A percentile compares a stretch with the other conserved stretches of the same genome.
Conservation (phyloP, 176 grass and related monocot genomes). For the Avena insularis region DNA sequence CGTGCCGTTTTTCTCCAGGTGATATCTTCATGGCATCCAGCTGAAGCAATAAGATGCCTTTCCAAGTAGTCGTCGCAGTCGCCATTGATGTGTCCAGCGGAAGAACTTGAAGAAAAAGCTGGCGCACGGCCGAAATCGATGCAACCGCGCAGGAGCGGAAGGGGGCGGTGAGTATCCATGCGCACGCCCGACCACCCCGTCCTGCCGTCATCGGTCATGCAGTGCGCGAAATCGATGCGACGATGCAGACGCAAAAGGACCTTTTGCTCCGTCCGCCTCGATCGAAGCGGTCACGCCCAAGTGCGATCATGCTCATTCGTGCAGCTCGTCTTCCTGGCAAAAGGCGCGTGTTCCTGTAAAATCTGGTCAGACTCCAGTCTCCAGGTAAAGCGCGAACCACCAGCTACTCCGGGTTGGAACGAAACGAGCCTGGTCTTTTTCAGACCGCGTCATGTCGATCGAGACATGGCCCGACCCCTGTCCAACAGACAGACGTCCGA, state of each 20-base stretch:
- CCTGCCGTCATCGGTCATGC: constrained; percentile 2
- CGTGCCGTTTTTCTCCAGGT: background rate
- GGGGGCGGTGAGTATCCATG: background rate
- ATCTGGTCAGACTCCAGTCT: background rate
- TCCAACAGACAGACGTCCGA: background rate
- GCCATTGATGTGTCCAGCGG: background rate
- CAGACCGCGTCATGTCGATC: background rate
- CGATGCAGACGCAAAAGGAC: background rate
- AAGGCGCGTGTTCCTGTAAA: constrained; percentile 1
- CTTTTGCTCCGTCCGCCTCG: background rate
- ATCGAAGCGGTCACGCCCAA: background rate
- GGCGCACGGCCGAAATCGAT: background rate
- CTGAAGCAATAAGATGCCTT: background rate
- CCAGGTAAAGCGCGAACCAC: background rate
- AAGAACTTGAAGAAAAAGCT: background rate
- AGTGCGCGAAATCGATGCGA: too few species aligned
- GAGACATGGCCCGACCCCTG: background rate
- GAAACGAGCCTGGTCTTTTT: background rate
- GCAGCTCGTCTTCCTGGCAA: background rate
- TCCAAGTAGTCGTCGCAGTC: background rate
- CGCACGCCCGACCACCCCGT: constrained; percentile 13
- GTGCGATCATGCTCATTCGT: constrained; percentile 9
- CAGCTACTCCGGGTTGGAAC: background rate
- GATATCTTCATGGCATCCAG: background rate
- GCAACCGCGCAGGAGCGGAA: background rate